These are phyloP conservation scores for Vachellia collinsii DNA, from an alignment of 306 rosid genomes.

Conservation along the genomic window DNA sequence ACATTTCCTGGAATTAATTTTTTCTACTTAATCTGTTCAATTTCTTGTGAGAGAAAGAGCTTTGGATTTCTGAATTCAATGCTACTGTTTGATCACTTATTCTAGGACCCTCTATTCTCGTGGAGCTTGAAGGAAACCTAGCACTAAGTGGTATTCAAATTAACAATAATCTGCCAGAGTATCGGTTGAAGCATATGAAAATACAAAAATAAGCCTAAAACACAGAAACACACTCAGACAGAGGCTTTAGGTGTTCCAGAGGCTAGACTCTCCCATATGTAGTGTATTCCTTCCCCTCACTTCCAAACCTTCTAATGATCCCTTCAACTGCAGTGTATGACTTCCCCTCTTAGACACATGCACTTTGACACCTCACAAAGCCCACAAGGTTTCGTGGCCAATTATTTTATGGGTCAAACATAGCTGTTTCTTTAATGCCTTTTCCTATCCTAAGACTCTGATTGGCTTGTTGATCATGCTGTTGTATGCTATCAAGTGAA, in stretches of 20 bases:
- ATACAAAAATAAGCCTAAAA: background rate
- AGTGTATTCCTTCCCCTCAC: background rate
- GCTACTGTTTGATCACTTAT: background rate
- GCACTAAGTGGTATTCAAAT: background rate
- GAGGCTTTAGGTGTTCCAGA: background rate
- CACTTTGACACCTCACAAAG: background rate
- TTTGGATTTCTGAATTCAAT: conserved; percentile 11
- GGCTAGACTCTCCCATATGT: background rate
- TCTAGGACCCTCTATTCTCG: background rate
- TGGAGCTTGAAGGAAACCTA: background rate
- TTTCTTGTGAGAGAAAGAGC: background rate
- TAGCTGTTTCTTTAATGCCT: background rate
- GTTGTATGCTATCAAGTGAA: background rate
- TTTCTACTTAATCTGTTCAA: background rate
- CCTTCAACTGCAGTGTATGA: background rate
- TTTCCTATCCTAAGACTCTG: background rate
- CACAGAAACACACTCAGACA: background rate
- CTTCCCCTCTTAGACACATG: background rate
- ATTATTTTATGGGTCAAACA: background rate
- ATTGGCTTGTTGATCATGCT: background rate
- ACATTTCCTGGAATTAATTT: background rate
- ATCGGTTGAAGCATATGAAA: background rate
- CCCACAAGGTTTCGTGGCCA: background rate
- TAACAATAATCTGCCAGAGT: background rate
- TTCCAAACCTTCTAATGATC: background rate